These are phyloP conservation scores for Teratosphaeria gauchensis DNA, from an alignment of 2,329 filamentous ascomycete species.

Conservation along the genomic window DNA sequence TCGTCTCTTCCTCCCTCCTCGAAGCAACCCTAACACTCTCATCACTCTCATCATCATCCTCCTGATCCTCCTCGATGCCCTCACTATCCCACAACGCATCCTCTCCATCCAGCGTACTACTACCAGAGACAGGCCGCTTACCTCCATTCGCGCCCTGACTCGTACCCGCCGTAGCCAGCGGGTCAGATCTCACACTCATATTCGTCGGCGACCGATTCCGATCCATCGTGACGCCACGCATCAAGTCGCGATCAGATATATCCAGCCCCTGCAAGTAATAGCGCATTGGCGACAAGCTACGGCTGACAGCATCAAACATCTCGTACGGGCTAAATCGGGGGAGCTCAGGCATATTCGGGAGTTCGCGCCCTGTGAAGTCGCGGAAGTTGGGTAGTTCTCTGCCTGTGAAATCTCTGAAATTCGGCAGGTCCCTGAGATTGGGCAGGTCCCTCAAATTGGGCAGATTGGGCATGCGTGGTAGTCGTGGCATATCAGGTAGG, in stretches of 20 bases:
- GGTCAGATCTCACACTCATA: conserved; percentile 10
- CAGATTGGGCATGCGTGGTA: conserved; percentile 12
- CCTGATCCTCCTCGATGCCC: conserved; percentile 2
- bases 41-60: conserved; percentile 8
- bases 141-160: not conserved
- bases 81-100: not conserved
- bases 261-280: conserved; percentile 32
- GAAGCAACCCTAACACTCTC: conserved; percentile 3
- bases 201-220: conserved; percentile 2
- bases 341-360: conserved; percentile 26
- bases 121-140: not conserved
- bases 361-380: conserved; percentile 1
- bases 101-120: conserved; percentile 1
- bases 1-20: not conserved
- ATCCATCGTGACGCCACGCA: conserved; percentile 1
- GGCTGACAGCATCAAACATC: conserved; percentile 36
- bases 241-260: conserved; percentile 9
- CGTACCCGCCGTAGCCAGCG: conserved; percentile 2
- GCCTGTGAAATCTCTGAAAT: not conserved
- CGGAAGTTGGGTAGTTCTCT: conserved; percentile 11
- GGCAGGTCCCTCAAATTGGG: conserved; percentile 21
- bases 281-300: conserved; percentile 36
- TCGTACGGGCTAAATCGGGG: conserved; percentile 35
- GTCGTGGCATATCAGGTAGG: conserved; percentile 6
- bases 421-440: conserved; percentile 20